phyloP scores from a whole-genome alignment of 2,329 filamentous ascomycete genomes.

The Hymenoscyphus linearis region DNA sequence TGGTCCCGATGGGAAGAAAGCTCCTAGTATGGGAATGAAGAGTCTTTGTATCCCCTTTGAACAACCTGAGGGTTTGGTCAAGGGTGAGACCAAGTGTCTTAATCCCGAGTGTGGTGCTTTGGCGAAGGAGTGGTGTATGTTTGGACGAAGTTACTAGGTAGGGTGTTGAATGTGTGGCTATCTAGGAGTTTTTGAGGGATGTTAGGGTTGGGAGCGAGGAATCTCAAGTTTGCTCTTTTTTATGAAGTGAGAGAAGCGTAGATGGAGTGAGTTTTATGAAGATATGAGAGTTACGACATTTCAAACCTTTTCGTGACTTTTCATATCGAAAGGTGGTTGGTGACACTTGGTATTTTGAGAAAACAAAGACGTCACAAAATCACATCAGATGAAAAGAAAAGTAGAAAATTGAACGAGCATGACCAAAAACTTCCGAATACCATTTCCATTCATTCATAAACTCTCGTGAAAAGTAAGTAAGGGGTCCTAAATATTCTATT shows the following conservation, averaged over 20 bases:
- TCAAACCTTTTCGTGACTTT: not conserved
- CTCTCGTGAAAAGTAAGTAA: not conserved
- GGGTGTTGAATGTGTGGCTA: not conserved
- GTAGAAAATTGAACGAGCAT: not conserved
- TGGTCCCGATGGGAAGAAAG: slow-evolving; percentile 39
- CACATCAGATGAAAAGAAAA: not conserved
- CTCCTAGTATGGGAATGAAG: slow-evolving; percentile 72
- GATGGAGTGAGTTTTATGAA: not conserved
- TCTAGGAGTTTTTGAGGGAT: not conserved
- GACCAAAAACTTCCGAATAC: not conserved
- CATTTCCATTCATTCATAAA: not conserved
- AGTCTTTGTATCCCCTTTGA: slow-evolving; percentile 76
- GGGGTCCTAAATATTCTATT: slow-evolving; percentile 20
- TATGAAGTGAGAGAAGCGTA: not conserved
- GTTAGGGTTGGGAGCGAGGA: not conserved
- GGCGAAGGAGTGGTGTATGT: slow-evolving; percentile 88
- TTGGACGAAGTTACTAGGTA: slow-evolving; percentile 58
- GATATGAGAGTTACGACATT: not conserved
- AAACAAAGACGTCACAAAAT: not conserved
- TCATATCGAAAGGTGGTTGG: not conserved
- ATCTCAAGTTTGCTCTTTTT: not conserved
- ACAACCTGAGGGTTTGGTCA: slow-evolving; percentile 73
- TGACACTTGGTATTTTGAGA: not conserved
- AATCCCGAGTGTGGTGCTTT: slow-evolving; percentile 76
- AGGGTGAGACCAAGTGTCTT: slow-evolving; percentile 83